Percentiles rank a stretch among this genome's conserved stretches.
Conservation (phyloP, 192 early-diverging fungal genomes). For the Cladochytrium replicatum region DNA sequence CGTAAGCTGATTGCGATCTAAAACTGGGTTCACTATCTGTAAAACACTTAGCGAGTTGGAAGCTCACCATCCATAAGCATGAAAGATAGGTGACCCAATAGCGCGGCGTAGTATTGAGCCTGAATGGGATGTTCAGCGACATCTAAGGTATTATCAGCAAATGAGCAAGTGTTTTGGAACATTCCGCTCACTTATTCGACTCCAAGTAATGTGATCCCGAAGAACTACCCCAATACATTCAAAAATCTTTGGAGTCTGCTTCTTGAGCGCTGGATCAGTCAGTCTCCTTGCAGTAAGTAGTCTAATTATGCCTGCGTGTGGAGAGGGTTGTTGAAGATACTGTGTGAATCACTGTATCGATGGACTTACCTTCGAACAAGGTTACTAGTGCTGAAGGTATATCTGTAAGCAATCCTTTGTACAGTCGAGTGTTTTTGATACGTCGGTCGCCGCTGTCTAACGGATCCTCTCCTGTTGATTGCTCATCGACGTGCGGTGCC, state of each 20-base stretch:
- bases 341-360: background rate
- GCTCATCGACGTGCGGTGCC: no score
- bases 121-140: no score
- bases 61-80: no score
- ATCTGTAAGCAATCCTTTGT: slow-evolving; percentile 55
- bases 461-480: slow-evolving; percentile 9
- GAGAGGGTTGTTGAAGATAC: no score
- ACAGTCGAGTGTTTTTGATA: slow-evolving; percentile 55
- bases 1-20: slow-evolving; percentile 29
- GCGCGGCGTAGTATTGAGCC: no score
- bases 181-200: slow-evolving; percentile 20
- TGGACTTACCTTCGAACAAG: slow-evolving; percentile 50
- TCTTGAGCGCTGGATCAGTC: slow-evolving; percentile 32
- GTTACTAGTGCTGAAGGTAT: slow-evolving; percentile 52
- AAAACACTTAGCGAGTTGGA: no score
- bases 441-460: slow-evolving; percentile 42
- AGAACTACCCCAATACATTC: slow-evolving; percentile 46
- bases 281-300: slow-evolving; percentile 47
- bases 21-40: no score
- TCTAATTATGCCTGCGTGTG: slow-evolving; percentile 53
- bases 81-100: no score
- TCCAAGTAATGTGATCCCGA: slow-evolving; percentile 41
- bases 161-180: no score
- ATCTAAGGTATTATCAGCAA: no score
- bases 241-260: slow-evolving; percentile 46